Evolutionary conservation across 163 green algal species (phyloP), one percentile per base, ranked within the genome.

Genomic region (Trebouxia gelatinosa): DNA sequence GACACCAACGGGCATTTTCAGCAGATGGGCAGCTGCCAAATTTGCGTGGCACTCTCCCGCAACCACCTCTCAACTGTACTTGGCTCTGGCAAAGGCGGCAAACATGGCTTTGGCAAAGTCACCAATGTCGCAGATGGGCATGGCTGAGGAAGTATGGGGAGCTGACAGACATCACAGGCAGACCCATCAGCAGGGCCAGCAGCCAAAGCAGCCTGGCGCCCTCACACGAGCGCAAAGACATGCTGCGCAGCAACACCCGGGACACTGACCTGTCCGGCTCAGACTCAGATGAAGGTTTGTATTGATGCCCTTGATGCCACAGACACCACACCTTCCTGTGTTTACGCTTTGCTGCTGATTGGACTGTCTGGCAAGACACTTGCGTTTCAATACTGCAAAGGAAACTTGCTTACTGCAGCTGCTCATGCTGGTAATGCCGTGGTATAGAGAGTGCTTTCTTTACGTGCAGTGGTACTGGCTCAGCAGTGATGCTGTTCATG

Each of bases 141-240:
- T 72, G 50, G 19, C 26, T 72, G 64, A 72, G 37, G 64, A 72
- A 72, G 64, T 72, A 72, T 72, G 64, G 64, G 64, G 35, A 72
- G 37, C 64, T 72, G 64, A 72, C 64, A 51, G 64, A 72, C 35
- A 72, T 72, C 64, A 72, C 64, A 51, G 64, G 64, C 3, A 35
- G 23, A 11, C 64, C 64, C 9, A 72, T 72, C 34, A 70, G 62
- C 62, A 46, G 62, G 34, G 62, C 62, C 13, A 70, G 62, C 64
- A 72, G 64, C 23, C 35, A 35, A 21, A 72, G 64, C 35, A 72
- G 64, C 21, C 21, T 23, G 9, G 35, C 50, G 35, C 6, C 64
- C 21, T 54, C 50, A 4, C 64, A 32, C 19, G 32, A 50, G 26
- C 64, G 35, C 64, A 37, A 28, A 31, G 5, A 43, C 7, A 43